phyloP scores from a whole-genome alignment of 202 grass and related monocot genomes.

The Brachypodium distachyon region DNA sequence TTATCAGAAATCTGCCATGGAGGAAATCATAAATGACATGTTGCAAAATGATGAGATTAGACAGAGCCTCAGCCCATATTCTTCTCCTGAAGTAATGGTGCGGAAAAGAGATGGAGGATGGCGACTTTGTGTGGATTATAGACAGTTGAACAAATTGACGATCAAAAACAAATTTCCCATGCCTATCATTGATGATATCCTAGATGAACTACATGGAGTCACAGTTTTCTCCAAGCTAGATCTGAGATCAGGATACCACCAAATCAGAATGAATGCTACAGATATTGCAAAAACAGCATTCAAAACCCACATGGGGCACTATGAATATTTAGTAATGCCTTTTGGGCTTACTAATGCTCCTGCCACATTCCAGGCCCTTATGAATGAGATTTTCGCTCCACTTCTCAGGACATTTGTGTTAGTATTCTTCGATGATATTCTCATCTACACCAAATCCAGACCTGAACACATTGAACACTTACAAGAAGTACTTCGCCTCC shows the following conservation, averaged over 20 bases:
- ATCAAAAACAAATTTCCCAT: background rate
- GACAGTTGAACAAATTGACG: background rate
- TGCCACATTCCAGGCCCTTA: background rate
- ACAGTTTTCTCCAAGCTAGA: background rate
- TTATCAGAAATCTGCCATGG: background rate
- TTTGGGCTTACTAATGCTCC: background rate
- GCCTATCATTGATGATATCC: background rate
- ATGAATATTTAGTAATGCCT: background rate
- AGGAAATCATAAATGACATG: background rate
- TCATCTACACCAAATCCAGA: background rate
- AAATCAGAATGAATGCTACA: background rate
- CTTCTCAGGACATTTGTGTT: background rate
- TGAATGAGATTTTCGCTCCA: background rate
- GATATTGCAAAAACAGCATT: background rate
- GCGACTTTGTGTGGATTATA: background rate
- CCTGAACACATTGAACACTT: background rate
- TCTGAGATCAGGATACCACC: background rate
- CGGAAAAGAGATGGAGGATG: background rate
- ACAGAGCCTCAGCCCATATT: background rate
- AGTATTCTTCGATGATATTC: background rate
- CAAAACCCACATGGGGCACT: background rate
- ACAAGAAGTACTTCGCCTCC: background rate
- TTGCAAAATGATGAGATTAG: background rate
- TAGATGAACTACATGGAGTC: background rate
- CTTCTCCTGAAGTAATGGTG: background rate